Evolutionary conservation across 805 yeast species (phyloP), one percentile per base, ranked within the genome.

Genomic region (Yarrowia sp.): DNA sequence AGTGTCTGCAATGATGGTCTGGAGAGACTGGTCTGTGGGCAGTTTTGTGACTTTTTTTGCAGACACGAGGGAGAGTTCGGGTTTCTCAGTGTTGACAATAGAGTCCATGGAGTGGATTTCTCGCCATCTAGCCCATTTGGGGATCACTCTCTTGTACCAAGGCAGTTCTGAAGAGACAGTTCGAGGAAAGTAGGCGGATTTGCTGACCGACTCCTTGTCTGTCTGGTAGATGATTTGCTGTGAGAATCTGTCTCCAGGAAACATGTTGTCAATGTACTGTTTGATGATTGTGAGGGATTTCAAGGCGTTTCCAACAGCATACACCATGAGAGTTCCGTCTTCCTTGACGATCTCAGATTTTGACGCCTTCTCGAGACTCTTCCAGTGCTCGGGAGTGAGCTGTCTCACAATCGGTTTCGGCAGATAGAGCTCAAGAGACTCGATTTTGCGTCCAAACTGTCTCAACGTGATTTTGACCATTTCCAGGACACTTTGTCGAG

Each of bases 201-300:
- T 59, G 5, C 12, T 12, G 8, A 59, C 52, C n/a, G 35, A 15
- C 35, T 59, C 52, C 14, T 8, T 4, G 35, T 59, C 45, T 8
- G 65, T 59, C 52, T 59, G 65, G 42, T 43, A 59, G 3, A 59
- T 41, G 41, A 56, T 15, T n/a, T 32, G 11, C 49, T 56, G 63
- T 1, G 48, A 41, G n/a, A 56, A 42, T 9, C 19, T n/a, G 3
- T 2, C 5, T 26, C 15, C 15, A 5, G 42, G 63, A 10, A n/a
- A 4, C 46, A 56, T 41, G 35, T 15, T 5, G 14, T 16, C 35
- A 14, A 59, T 32, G 52, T 59, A 59, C 35, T 52, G 40, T 8
- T 35, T 59, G 35, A 59, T 16, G 35, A 15, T 45, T 43, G 16
- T 26, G 32, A 19, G 19, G 19, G 19, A 19, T 19, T 19, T 19